Conservation (phyloP, 2,329 filamentous ascomycete species). For the Bipolaris sorokiniana region DNA sequence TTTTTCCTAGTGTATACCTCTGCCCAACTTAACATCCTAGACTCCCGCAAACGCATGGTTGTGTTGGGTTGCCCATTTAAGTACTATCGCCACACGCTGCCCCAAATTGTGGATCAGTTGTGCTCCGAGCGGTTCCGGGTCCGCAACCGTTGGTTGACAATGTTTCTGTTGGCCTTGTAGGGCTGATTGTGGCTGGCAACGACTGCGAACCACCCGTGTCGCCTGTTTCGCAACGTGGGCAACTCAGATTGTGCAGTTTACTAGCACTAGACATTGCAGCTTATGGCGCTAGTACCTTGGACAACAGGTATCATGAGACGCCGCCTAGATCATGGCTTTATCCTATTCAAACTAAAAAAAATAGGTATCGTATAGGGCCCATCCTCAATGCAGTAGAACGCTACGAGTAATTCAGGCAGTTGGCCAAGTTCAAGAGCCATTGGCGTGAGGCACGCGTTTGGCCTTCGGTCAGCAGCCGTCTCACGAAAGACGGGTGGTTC, state of each 20-base stretch:
- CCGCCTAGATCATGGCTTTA: neutral
- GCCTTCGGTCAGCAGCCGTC: neutral
- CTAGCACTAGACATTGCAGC: neutral
- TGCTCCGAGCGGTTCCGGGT: neutral
- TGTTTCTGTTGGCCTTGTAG: neutral
- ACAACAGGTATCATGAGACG: neutral
- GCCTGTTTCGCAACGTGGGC: neutral
- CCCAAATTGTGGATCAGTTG: neutral
- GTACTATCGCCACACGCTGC: neutral
- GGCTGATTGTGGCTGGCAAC: neutral
- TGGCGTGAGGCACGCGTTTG: neutral
- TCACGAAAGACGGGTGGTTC: neutral
- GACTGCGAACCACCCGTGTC: neutral
- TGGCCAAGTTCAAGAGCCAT: too few relatives aligned
- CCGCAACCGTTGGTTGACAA: neutral
- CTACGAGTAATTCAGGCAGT: too few relatives aligned
- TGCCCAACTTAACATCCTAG: neutral
- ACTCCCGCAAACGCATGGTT: neutral
- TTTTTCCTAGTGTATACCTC: neutral
- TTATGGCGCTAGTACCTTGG: neutral
- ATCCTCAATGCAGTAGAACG: neutral
- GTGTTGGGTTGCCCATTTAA: neutral
- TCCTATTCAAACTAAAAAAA: neutral
- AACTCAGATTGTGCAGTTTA: neutral
- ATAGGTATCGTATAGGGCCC: neutral